phyloP scores from a whole-genome alignment of 2,329 filamentous ascomycete species.

The Fusarium graminum region DNA sequence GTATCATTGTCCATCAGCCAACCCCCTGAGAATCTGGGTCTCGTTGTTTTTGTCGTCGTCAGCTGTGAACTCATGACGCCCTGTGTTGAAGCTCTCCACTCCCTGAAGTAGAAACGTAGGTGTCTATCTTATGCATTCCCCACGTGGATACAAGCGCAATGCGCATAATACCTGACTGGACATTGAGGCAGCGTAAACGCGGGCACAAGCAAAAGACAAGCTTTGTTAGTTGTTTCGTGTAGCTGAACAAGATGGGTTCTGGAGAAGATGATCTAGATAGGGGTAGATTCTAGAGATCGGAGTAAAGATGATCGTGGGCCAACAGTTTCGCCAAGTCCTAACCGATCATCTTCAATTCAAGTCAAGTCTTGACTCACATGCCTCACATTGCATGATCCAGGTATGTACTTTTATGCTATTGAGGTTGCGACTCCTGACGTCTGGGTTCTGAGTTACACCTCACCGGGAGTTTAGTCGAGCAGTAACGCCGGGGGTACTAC shows the following conservation, averaged over 20 bases:
- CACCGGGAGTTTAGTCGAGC: slow-evolving; percentile 12
- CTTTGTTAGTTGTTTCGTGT: slow-evolving; percentile 28
- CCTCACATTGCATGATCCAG: background rate
- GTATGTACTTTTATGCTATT: background rate
- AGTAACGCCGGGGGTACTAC: slow-evolving; percentile 29
- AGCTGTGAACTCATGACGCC: slow-evolving; percentile 31
- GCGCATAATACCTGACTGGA: background rate
- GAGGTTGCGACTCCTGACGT: slow-evolving; percentile 3
- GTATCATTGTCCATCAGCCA: slow-evolving; percentile 15
- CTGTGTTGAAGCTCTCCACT: slow-evolving; percentile 8
- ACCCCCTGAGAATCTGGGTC: slow-evolving; percentile 16
- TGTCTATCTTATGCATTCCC: background rate
- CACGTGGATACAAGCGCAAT: background rate
- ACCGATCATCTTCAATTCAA: background rate
- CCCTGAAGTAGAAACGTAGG: slow-evolving; percentile 1
- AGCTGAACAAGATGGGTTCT: slow-evolving; percentile 14
- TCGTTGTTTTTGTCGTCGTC: slow-evolving; percentile 27
- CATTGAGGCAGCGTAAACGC: background rate
- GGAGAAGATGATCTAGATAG: slow-evolving; percentile 2
- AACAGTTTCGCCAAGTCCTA: slow-evolving; percentile 11
- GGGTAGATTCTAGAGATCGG: slow-evolving; percentile 10
- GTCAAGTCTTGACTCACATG: background rate
- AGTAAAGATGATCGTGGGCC: slow-evolving; percentile 6
- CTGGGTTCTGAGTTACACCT: slow-evolving; percentile 9
- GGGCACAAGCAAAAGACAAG: slow-evolving; percentile 7